These are phyloP conservation scores for Pythium brachiatum DNA, from an alignment of 352 stramenopile genomes.

Conservation along the genomic window DNA sequence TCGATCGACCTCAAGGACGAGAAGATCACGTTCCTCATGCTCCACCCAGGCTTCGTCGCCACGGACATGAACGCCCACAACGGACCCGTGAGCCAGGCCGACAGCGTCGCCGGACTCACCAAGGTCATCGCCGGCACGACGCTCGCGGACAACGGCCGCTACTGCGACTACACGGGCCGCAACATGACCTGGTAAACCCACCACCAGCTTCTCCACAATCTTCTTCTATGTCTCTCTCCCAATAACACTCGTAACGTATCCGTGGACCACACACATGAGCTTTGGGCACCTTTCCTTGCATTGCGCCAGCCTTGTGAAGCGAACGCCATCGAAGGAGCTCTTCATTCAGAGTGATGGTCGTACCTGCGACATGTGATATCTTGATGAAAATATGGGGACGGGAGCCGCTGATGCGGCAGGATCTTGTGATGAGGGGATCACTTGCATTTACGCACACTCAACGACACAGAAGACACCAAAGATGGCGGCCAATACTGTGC, in stretches of 20 bases:
- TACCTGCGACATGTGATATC: not conserved
- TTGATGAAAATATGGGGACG: not conserved
- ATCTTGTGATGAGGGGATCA: not conserved
- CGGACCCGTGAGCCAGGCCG: conserved; percentile 22
- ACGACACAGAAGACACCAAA: not conserved
- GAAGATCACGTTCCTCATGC: conserved; percentile 28
- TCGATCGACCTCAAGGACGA: conserved; percentile 32
- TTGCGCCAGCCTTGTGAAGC: not conserved
- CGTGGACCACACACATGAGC: too few species aligned
- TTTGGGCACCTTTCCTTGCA: too few species aligned
- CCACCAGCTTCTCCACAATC: too few species aligned
- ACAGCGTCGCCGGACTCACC: conserved; percentile 30
- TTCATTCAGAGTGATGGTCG: not conserved
- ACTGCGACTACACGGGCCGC: conserved; percentile 28
- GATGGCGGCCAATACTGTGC: conserved; percentile 26
- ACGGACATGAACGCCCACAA: conserved; percentile 37
- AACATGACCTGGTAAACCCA: conserved; percentile 29
- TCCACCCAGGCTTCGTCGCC: conserved; percentile 39
- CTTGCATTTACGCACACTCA: not conserved
- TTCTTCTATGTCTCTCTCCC: too few species aligned
- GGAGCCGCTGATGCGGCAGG: too few species aligned
- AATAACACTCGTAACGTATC: too few species aligned
- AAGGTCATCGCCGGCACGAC: conserved; percentile 27
- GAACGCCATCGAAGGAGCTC: not conserved
- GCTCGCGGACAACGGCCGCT: conserved; percentile 31